phyloP scores from a whole-genome alignment of 1,284 basidiomycete species.

The Malassezia vespertilionis region DNA sequence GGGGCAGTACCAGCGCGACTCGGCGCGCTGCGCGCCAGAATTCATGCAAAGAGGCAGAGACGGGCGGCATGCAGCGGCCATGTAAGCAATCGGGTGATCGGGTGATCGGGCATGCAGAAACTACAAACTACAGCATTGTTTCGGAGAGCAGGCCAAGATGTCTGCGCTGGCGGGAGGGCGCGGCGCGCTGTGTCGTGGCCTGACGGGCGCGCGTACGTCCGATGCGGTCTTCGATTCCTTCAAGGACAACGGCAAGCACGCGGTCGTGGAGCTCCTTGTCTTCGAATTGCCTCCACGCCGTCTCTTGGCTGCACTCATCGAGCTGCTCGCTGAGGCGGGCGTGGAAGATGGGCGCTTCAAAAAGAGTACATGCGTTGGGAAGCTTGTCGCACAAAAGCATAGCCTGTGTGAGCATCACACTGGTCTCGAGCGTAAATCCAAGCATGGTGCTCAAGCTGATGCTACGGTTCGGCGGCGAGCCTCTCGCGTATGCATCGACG shows the following conservation, averaged over 20 bases:
- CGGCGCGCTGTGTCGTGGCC: background rate
- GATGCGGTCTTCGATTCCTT: slow-evolving; percentile 9
- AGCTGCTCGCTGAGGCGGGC: slow-evolving; percentile 9
- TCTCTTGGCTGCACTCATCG: background rate
- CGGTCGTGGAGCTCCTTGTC: slow-evolving; percentile 5
- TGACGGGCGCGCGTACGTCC: slow-evolving; percentile 5
- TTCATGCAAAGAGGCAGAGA: background rate
- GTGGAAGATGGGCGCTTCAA: slow-evolving; percentile 17
- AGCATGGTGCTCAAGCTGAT: slow-evolving; percentile 15
- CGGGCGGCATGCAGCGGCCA: background rate
- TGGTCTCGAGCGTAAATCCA: slow-evolving; percentile 14
- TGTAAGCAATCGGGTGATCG: slow-evolving; percentile 3
- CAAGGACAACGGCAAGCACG: slow-evolving; percentile 5
- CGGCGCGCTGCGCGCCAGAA: background rate
- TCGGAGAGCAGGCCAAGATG: slow-evolving; percentile 13
- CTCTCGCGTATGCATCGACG: slow-evolving; percentile 9
- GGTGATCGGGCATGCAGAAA: background rate
- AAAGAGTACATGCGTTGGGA: slow-evolving; percentile 1
- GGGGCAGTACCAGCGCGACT: slow-evolving; percentile 13
- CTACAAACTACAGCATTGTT: slow-evolving; percentile 15
- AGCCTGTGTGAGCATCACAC: slow-evolving; percentile 11
- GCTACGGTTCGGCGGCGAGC: slow-evolving; percentile 16
- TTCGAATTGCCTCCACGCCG: slow-evolving; percentile 11
- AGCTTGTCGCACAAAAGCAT: slow-evolving; percentile 5
- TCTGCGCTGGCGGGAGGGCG: slow-evolving; percentile 10